phyloP scores from a whole-genome alignment of 176 grass and related monocot species.

The Avena sativa region DNA sequence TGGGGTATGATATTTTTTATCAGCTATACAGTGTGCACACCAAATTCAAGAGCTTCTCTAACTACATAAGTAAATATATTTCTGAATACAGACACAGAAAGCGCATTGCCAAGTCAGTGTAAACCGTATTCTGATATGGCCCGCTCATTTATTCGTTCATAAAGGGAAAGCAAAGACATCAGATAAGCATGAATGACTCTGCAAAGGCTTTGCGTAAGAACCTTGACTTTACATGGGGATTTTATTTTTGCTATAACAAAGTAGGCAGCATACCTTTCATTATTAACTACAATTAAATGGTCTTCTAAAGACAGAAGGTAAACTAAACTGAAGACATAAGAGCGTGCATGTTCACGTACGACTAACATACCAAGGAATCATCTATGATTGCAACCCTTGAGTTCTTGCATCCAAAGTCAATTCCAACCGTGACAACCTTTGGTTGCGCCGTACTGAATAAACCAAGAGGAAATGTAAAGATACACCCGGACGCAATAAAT shows the following conservation, averaged over 20 bases:
- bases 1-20: no score
- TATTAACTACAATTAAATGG: no score
- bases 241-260: background rate
- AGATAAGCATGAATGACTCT: background rate
- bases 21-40: background rate
- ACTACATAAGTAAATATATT: background rate
- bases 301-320: background rate
- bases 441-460: background rate
- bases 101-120: background rate
- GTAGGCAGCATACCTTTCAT: no score
- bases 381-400: background rate
- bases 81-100: background rate
- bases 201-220: background rate
- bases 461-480: background rate
- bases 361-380: constrained; percentile 4
- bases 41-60: background rate
- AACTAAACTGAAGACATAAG: background rate
- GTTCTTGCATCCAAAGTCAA: background rate
- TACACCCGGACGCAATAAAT: background rate
- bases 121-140: background rate
- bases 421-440: background rate
- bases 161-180: background rate
- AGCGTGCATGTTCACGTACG: background rate
- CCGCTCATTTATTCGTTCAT: background rate
- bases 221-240: background rate